A percentile compares a stretch with the other conserved stretches of the same genome.
Evolutionary conservation across 805 yeast genomes (phyloP).

Genomic region (Lipomyces yamanashiensis): DNA sequence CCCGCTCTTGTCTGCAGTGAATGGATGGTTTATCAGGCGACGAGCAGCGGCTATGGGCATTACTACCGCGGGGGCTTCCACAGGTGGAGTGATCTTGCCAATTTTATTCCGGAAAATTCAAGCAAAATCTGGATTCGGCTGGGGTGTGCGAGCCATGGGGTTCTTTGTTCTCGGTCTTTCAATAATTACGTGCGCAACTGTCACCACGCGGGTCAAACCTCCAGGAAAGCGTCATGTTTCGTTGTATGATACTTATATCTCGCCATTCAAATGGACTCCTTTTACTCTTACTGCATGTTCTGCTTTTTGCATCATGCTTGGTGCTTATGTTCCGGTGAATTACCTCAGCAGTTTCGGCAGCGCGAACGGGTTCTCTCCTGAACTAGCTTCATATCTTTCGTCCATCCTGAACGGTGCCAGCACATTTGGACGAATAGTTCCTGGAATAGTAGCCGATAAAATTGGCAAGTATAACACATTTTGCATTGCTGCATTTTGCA

Average conservation of each 20-base stretch:
- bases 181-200: conserved; percentile 36
- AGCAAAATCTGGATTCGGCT: conserved; percentile 54
- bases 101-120: conserved; percentile 52
- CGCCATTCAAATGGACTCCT: conserved; percentile 41
- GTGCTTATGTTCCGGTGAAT: conserved; percentile 43
- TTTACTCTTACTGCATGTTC: conserved; percentile 39
- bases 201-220: conserved; percentile 39
- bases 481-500: conserved; percentile 46
- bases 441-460: conserved; percentile 53
- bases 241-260: conserved; percentile 16
- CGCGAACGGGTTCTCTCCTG: conserved; percentile 33
- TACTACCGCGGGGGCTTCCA: conserved; percentile 56
- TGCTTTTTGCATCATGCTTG: conserved; percentile 40
- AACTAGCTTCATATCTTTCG: conserved; percentile 41
- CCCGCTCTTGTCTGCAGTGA: conserved; percentile 51
- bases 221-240: conserved; percentile 17
- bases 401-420: conserved; percentile 31
- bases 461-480: conserved; percentile 61
- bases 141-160: conserved; percentile 58
- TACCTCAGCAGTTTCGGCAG: conserved; percentile 43
- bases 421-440: conserved; percentile 52
- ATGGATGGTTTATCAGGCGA: conserved; percentile 52
- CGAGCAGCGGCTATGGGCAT: conserved; percentile 54
- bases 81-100: conserved; percentile 58
- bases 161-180: conserved; percentile 48